A percentile compares a stretch with the other conserved stretches of the same genome.
phyloP scores from a whole-genome alignment of 1,284 basidiomycete species.

The Phellopilus nigrolimitatus region DNA sequence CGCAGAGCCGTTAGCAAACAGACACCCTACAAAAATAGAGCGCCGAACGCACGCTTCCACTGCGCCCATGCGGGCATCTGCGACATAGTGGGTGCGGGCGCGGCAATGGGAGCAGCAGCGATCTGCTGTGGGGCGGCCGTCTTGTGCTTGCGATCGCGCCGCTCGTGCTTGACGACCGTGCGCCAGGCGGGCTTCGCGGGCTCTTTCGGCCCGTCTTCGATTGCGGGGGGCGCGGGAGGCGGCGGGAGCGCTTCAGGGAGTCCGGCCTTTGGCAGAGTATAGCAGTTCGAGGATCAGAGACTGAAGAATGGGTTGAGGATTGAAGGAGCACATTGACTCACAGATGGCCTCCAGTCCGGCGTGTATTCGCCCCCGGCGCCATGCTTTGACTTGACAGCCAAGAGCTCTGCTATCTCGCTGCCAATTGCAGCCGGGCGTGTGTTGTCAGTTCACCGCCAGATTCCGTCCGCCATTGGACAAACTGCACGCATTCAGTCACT shows the following conservation, averaged over 20 bases:
- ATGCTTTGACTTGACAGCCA: conserved; percentile 71
- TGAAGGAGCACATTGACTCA: conserved; percentile 27
- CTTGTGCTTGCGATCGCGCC: conserved; percentile 35
- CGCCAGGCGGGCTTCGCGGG: conserved; percentile 69
- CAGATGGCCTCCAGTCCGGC: conserved; percentile 59
- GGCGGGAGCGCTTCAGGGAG: conserved; percentile 31
- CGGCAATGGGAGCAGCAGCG: conserved; percentile 31
- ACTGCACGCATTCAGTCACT: conserved; percentile 27
- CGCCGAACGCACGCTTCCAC: conserved; percentile 56
- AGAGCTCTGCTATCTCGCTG: conserved; percentile 72
- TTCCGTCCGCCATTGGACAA: conserved; percentile 4
- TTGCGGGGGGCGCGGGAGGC: conserved; percentile 31
- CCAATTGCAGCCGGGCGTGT: background rate
- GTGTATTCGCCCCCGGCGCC: conserved; percentile 65
- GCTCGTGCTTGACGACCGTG: conserved; percentile 56
- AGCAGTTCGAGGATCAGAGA: conserved; percentile 25
- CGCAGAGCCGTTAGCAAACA: conserved; percentile 7
- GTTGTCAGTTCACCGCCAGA: background rate
- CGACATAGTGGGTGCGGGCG: conserved; percentile 39
- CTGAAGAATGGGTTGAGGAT: conserved; percentile 15
- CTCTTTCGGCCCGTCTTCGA: conserved; percentile 34
- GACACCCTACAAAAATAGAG: conserved; percentile 2
- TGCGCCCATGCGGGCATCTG: conserved; percentile 68
- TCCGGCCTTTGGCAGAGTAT: conserved; percentile 20
- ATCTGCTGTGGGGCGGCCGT: conserved; percentile 38